These are phyloP conservation scores for Echria macrotheca DNA, from an alignment of 495 filamentous ascomycete genomes.

Conservation along the genomic window DNA sequence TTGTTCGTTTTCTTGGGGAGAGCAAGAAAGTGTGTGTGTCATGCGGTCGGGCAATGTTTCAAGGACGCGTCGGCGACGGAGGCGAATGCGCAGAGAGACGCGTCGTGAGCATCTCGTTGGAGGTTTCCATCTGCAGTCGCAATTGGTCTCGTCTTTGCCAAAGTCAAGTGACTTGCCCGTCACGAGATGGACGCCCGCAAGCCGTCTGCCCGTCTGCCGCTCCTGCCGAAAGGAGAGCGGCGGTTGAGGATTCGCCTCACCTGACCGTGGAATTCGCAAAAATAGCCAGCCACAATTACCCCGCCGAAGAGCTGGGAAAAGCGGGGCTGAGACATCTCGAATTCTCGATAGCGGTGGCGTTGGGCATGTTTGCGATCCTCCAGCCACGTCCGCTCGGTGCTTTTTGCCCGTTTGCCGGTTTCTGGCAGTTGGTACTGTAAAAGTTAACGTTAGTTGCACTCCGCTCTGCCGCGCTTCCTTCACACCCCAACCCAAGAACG, in stretches of 20 bases:
- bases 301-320: constrained; percentile 1
- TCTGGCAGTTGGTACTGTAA: no score
- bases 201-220: neutral
- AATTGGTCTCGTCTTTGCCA: no score
- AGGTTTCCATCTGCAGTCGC: constrained; percentile 1
- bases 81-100: constrained; percentile 5
- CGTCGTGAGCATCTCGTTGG: constrained; percentile 6
- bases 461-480: no score
- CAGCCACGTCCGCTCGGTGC: neutral
- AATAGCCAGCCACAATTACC: constrained; percentile 11
- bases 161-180: constrained; percentile 14
- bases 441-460: no score
- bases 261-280: neutral
- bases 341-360: constrained; percentile 1
- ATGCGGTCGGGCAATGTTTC: constrained; percentile 7
- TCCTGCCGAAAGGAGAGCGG: constrained; percentile 5
- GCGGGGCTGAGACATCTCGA: neutral
- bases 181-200: constrained; percentile 13
- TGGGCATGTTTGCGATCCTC: neutral
- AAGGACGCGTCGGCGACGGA: constrained; percentile 8
- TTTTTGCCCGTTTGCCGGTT: neutral
- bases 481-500: no score
- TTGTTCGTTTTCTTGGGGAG: neutral
- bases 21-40: neutral
- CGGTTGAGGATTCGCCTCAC: neutral